A percentile compares a stretch with the other conserved stretches of the same genome.
These are phyloP conservation scores for Syzygium oleosum DNA, from an alignment of 345 rosid genomes.

Conservation along the genomic window DNA sequence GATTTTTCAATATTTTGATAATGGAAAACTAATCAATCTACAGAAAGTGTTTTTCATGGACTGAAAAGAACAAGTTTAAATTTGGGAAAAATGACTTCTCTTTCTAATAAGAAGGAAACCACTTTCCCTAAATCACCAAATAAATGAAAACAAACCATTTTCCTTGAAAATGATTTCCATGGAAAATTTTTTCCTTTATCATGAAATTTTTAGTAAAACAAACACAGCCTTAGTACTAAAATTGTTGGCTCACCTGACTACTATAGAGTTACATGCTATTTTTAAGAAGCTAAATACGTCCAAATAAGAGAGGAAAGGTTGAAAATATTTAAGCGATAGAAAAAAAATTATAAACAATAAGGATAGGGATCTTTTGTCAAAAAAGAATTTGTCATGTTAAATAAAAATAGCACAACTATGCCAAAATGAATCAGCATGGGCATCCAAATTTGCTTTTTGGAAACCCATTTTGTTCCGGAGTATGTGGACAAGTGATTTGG, in stretches of 20 bases:
- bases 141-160: neutral
- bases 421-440: neutral
- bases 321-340: neutral
- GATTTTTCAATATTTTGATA: no score
- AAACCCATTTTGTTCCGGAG: neutral
- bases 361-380: neutral
- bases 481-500: neutral
- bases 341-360: neutral
- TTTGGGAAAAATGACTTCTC: neutral
- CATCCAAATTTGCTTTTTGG: neutral
- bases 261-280: neutral
- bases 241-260: neutral
- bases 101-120: rapidly evolving
- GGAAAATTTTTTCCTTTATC: neutral
- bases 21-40: no score
- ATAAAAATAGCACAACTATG: neutral
- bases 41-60: neutral
- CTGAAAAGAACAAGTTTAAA: neutral
- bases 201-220: no score
- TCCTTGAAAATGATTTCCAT: neutral
- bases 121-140: rapidly evolving
- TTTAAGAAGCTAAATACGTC: neutral
- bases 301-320: neutral
- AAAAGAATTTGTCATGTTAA: neutral
- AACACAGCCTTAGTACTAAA: neutral